Base-by-base conservation (phyloP, 192 early-diverging fungal genomes). In the Linnemannia hyalina region DNA sequence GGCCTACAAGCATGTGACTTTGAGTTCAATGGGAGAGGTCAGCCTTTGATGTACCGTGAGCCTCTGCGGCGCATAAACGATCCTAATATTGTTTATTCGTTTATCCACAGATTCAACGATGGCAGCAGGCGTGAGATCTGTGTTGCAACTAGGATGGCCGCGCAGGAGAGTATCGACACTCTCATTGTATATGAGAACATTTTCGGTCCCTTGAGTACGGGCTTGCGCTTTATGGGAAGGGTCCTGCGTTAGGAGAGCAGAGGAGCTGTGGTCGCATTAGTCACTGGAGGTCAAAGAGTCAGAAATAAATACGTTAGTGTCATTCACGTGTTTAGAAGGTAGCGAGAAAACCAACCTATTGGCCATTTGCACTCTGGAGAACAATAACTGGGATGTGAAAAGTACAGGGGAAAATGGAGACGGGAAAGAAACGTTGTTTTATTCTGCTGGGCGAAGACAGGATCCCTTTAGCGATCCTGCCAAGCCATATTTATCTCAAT, bases 131-230 rank as follows among this genome's bases (percentile, higher is more conserved):
- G 68, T 4, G 68, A 69, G 68, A 69, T 69, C 68, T 69, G 68
- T 22, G 68, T 69, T 69, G 68, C 35, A 69, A 69, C 68, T 38
- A 69, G 68, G 68, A 69, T 69, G 68, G 68, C 32, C 68, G 38
- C 38, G 68, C 68, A 69, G 35, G 68, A 69, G 68, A 69, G 68
- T 69, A 69, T 69, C 6, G 38, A 69, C 35, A 69, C 68, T 69
- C 68, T 69, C 20, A 69, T 69, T 38, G 68, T 69, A 32, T 38
- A 69, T 22, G 68, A 69, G 32, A 69, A 69, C 35, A 69, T 69
- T 38, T 69, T 38, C 68, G 68, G 68, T 69, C 68, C 68, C 32
- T 8, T 13, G 0, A 69, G 35, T 22, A 69, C 35, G 38, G 68
- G 68, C 23, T n/a, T 55, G 6, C 6, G 54, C 54, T 7, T n/a